phyloP scores from a whole-genome alignment of 2,329 filamentous ascomycete species.

The Diaporthe vaccinii region DNA sequence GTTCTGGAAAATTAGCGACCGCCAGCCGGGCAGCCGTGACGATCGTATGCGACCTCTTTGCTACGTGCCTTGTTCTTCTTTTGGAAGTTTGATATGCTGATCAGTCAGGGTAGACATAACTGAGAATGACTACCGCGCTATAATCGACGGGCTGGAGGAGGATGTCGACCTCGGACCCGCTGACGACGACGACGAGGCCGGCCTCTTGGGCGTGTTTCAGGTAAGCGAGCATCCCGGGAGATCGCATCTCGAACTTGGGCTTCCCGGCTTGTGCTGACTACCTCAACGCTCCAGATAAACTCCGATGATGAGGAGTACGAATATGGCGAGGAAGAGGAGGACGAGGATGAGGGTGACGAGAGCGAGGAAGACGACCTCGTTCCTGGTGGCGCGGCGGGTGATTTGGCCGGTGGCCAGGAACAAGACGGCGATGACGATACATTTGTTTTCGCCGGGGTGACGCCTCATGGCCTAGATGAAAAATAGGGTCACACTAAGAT shows the following conservation, averaged over 20 bases:
- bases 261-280: background rate
- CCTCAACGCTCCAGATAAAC: slow-evolving; percentile 18
- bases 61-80: background rate
- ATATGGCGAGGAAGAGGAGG: slow-evolving; percentile 42
- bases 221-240: background rate
- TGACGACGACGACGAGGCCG: background rate
- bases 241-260: background rate
- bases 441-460: background rate
- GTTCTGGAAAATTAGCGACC: slow-evolving; percentile 81
- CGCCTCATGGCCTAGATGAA: background rate
- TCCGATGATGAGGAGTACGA: slow-evolving; percentile 43
- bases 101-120: slow-evolving; percentile 41
- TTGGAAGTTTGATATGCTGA: slow-evolving; percentile 24
- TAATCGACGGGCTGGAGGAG: slow-evolving; percentile 41
- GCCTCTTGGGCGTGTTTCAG: slow-evolving; percentile 28
- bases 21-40: slow-evolving; percentile 49
- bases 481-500: background rate
- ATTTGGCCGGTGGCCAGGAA: background rate
- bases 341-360: background rate
- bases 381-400: background rate
- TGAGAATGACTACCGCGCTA: slow-evolving; percentile 42
- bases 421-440: background rate
- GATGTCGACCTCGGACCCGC: background rate
- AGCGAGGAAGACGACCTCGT: background rate
- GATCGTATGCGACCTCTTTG: slow-evolving; percentile 48